Evolutionary conservation across 208 protist genomes (phyloP).

Genomic region (Trypanosomatidae sp.): DNA sequence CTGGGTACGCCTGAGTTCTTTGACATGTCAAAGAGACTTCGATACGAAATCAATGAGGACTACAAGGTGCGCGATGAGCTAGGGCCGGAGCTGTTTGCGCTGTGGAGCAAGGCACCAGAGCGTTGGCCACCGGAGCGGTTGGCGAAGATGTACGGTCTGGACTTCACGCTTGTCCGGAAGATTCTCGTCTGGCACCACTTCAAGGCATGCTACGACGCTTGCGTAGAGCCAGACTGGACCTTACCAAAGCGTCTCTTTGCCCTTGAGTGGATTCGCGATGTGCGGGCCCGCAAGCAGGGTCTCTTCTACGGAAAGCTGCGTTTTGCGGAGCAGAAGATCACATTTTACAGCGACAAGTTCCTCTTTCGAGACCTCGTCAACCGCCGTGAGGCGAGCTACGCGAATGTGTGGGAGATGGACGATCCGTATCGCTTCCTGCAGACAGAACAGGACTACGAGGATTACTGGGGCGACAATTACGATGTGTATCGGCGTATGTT

Average conservation of each 20-base stretch:
- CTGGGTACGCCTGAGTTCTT: constrained; percentile 94
- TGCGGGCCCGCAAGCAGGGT: constrained; percentile 88
- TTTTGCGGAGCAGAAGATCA: constrained; percentile 94
- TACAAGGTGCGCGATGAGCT: constrained; percentile 95
- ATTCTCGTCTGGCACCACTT: constrained; percentile 94
- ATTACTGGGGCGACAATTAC: constrained; percentile 96
- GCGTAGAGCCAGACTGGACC: constrained; percentile 93
- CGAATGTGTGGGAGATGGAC: constrained; percentile 95
- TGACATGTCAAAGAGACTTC: constrained; percentile 91
- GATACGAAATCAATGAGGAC: constrained; percentile 94
- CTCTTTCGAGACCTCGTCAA: constrained; percentile 93
- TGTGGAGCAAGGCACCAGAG: constrained; percentile 93
- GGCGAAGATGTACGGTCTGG: constrained; percentile 94
- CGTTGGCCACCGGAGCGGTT: constrained; percentile 93
- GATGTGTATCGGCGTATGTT: constrained; percentile 94
- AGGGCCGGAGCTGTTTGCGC: constrained; percentile 91
- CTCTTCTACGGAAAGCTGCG: constrained; percentile 93
- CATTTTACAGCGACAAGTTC: constrained; percentile 94
- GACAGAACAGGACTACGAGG: constrained; percentile 93
- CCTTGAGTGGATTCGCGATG: constrained; percentile 92
- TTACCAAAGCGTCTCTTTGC: constrained; percentile 93
- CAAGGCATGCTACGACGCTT: constrained; percentile 94
- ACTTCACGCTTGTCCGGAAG: constrained; percentile 91
- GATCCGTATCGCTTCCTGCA: constrained; percentile 95
- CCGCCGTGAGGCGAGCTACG: constrained; percentile 92